Base-by-base conservation (phyloP, 805 yeast species). In the Myxozyma sirexii region DNA sequence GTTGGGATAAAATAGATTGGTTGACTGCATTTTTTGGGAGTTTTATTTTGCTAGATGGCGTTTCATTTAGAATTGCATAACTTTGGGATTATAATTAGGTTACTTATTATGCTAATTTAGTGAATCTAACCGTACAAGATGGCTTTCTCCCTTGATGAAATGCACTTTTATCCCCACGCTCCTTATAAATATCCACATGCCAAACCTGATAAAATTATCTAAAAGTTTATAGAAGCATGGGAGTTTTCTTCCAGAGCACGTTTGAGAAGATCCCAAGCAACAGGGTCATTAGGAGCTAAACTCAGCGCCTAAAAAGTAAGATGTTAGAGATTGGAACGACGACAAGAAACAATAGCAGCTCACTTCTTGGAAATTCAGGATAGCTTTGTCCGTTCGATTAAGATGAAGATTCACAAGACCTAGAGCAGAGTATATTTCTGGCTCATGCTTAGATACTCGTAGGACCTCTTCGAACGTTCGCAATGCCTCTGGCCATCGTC, bases 381-480 rank as follows among this genome's bases (percentile, higher is more conserved):
- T 85, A 0, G 97, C 93, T 64, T 82, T 83, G 52, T 79, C 77
- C 23, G 79, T 68, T 56, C 85, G 79, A 1, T 88, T 88, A 63
- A 83, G 75, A 68, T 88, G 90, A 70, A 94, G 77, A 69, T 90
- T 80, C 1, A 92, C 84, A 52, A 93, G 79, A 0, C 97, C 99
- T 68, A 94, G 82, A 0, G 98, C 90, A 0, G 97, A 81, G 63
- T 87, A 82, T 3, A 90, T 79, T 67, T 87, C 90, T 44, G 89
- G 80, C 71, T 90, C 94, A 56, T 82, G 82, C 43, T 84, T 84
- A 31, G 90, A 81, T 15, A 86, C 77, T 64, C 83, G 84, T 35
- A 88, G 72, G 2, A 94, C 96, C 65, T 85, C 85, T 60, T 84
- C 84, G 72, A 94, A 93, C 69, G 88, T 87, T 47, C 78, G 81